Base-by-base conservation (phyloP, 1,284 basidiomycete species). In the Boletus semigastroideus region DNA sequence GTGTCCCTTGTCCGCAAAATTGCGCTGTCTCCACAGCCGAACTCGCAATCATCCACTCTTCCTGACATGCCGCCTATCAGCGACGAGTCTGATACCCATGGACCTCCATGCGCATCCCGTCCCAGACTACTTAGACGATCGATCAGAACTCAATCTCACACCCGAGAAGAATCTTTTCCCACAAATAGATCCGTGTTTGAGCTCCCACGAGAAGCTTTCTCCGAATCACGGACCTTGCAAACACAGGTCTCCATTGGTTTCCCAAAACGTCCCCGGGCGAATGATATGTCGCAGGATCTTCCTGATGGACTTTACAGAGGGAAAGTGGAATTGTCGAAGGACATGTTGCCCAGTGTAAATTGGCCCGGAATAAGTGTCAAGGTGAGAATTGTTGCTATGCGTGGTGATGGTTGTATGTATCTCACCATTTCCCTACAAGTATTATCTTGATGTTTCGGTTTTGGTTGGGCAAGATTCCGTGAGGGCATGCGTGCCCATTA, bases 391-490 rank as follows among this genome's bases (percentile, higher is more conserved):
- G 46, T 52, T 44, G 28, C 54, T 49, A 46, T 41, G 42, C 13
- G 47, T 20, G 27, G 51, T 34, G 48, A 42, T 49, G 34, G 19
- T 43, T 19, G 40, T 14, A 19, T 30, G 19, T 8, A 42, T 48
- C 54, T 61, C 27, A 60, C 48, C 44, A 42, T 53, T 58, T 48
- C 7, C 16, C 42, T n/a, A 19, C 58, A 25, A 87, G 85, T 87
- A 87, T 70, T 87, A 83, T 63, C 67, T 87, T 41, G 83, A 87
- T 51, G 75, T 86, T 27, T 84, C 83, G 41, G 84, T 87, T 37
- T 66, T 83, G 40, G 71, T 84, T 39, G 81, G 81, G 19, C 78
- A 81, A 57, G 83, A 87, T 59, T 78, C 80, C 51, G 66, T 82
- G 44, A 76, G 81, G 49, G 82, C 79, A 28, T 77, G 81, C 28